Percentiles rank a stretch among this genome's conserved stretches.
These are phyloP conservation scores for Dactylonectria estremocensis DNA, from an alignment of 2,329 filamentous ascomycete genomes.

Conservation along the genomic window DNA sequence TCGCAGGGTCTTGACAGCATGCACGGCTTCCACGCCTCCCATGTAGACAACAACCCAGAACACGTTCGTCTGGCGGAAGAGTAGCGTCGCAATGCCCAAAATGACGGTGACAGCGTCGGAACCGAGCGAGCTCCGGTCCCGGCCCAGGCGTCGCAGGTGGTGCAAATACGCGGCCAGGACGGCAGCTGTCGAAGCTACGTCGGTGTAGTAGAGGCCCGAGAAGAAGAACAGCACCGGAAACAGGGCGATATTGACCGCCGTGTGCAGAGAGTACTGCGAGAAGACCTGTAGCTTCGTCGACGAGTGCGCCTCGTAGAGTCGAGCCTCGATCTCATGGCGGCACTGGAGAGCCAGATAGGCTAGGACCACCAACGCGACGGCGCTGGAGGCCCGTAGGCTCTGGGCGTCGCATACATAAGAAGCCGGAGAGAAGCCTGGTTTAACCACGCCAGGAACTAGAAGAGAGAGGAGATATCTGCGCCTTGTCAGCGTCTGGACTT, in stretches of 20 bases:
- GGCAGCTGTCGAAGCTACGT: constrained; percentile 84
- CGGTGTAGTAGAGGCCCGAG: constrained; percentile 94
- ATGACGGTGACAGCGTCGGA: constrained; percentile 64
- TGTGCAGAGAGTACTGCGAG: constrained; percentile 67
- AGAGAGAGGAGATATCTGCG: constrained; percentile 64
- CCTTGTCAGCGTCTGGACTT: constrained; percentile 20
- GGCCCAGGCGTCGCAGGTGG: constrained; percentile 63
- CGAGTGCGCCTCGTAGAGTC: constrained; percentile 51
- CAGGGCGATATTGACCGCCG: constrained; percentile 83
- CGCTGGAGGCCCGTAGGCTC: constrained; percentile 66
- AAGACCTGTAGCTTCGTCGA: constrained; percentile 38
- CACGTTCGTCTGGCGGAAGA: constrained; percentile 94
- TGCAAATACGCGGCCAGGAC: constrained; percentile 80
- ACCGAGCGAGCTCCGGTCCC: constrained; percentile 49
- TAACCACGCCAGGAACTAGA: constrained; percentile 44
- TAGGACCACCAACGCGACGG: constrained; percentile 56
- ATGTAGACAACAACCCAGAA: constrained; percentile 93
- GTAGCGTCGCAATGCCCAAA: constrained; percentile 76
- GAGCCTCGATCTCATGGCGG: constrained; percentile 66
- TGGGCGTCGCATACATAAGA: constrained; percentile 46
- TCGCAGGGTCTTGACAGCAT: constrained; percentile 63
- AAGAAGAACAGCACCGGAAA: constrained; percentile 98
- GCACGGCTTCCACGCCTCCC: constrained; percentile 72
- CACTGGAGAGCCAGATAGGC: constrained; percentile 65
- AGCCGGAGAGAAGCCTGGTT: constrained; percentile 21